A percentile compares a stretch with the other conserved stretches of the same genome.
Conservation (phyloP, 2,329 filamentous ascomycete species). For the Neofusicoccum ribis region DNA sequence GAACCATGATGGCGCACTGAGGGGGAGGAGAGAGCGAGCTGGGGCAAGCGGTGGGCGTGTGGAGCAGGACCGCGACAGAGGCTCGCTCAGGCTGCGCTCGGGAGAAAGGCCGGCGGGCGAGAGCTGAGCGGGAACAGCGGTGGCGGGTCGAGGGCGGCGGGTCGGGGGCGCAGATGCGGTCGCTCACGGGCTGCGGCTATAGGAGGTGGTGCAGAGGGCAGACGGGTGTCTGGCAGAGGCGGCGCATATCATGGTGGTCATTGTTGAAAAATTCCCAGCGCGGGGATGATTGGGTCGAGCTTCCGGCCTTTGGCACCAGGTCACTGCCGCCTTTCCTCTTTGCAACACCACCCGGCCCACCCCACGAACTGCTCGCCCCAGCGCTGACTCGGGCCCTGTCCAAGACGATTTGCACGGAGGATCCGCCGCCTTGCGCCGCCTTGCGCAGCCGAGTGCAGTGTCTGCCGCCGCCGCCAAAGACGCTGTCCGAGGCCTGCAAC, state of each 20-base stretch:
- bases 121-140: constrained; percentile 3
- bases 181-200: constrained; percentile 1
- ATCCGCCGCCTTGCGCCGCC: neutral
- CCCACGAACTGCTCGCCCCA: neutral
- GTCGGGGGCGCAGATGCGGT: neutral
- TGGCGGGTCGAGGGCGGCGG: neutral
- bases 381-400: neutral
- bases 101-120: constrained; percentile 16
- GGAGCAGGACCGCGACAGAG: neutral
- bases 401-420: neutral
- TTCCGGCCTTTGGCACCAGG: neutral
- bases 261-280: constrained; percentile 9
- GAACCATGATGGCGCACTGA: constrained; percentile 65
- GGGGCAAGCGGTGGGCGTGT: neutral
- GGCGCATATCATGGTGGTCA: constrained; percentile 5
- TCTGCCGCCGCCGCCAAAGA: neutral
- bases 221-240: constrained; percentile 4
- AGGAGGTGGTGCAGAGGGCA: neutral
- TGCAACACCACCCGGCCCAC: constrained; percentile 1
- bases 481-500: neutral
- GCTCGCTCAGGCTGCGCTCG: constrained; percentile 17
- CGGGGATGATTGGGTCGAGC: constrained; percentile 15
- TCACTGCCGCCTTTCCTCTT: neutral
- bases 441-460: neutral
- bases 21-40: neutral